Evolutionary conservation across 257 asterid genomes (phyloP), one percentile per base, ranked within the genome.

Genomic region (Cordia subcordata): DNA sequence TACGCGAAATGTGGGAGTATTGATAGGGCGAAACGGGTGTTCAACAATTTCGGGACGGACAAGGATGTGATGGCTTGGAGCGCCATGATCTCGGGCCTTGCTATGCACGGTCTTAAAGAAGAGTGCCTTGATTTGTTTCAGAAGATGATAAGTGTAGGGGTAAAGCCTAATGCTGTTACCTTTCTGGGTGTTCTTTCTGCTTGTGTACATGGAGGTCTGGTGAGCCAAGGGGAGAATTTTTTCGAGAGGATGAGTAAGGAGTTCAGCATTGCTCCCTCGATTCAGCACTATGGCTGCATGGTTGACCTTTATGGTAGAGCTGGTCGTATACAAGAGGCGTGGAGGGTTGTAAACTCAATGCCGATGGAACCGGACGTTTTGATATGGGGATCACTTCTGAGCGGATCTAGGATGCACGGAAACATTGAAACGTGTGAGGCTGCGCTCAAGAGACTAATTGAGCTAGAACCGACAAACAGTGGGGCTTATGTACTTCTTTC

Each of bases 331-430:
- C 8, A 42, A 2, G 47, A 42, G 15, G 47, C 47, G 10, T 11
- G 15, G 47, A 42, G 10, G 35, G 47, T 77, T 2, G 83, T 82
- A 16, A 64, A 75, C 21, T 57, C 70, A 70, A 89, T 89, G 92
- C 81, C 80, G 66, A 79, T 84, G 74, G 80, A 82, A 66, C 97
- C 95, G 0, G 97, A 89, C 63, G 79, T 76, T 37, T 85, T 81
- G 39, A 86, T 89, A 33, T 89, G 95, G 92, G 80, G 95, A 68
- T 77, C 87, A 51, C 79, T 86, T 35, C 88, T 84, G 70, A 83
- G 89, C 68, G 75, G 81, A 27, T 75, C 76, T 72, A 86, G 73
- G 72, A 74, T 55, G 45, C 64, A 71, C 39, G 76, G 65, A 52
- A 77, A 79, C 11, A 8, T 82, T 33, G 77, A 74, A 55, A 69